These are phyloP conservation scores for Fraxinus excelsior DNA, from an alignment of 257 asterid genomes.

Conservation along the genomic window DNA sequence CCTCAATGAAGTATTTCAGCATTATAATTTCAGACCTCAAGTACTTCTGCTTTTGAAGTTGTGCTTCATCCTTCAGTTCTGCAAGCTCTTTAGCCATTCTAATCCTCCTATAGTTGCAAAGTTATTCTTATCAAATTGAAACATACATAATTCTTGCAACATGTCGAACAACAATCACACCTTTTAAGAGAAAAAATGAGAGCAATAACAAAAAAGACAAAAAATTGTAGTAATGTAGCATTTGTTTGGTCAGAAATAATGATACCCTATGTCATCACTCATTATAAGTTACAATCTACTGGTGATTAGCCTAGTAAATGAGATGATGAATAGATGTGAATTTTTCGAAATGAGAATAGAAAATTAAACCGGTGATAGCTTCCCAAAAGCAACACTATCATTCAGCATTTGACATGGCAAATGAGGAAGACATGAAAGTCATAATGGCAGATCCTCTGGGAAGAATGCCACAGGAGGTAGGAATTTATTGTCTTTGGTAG, in stretches of 20 bases:
- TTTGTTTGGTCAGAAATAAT: neutral
- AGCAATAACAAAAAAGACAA: neutral
- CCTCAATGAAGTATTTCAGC: slow-evolving; percentile 1
- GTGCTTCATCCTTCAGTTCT: slow-evolving; percentile 78
- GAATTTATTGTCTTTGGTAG: neutral
- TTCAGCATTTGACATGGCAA: neutral
- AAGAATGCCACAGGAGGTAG: neutral
- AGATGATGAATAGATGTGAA: neutral
- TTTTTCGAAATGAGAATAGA: neutral
- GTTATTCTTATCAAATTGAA: neutral
- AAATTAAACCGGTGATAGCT: neutral
- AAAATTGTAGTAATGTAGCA: neutral
- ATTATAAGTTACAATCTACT: too few species aligned
- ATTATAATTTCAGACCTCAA: slow-evolving; percentile 54
- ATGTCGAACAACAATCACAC: slow-evolving; percentile 11
- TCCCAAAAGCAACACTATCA: neutral
- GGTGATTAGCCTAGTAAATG: neutral
- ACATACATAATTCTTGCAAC: neutral
- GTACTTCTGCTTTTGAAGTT: slow-evolving; percentile 50
- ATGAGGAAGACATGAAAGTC: neutral
- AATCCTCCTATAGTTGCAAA: slow-evolving; percentile 59
- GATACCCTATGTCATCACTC: neutral
- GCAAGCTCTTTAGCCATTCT: slow-evolving; percentile 89
- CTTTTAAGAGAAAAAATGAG: neutral
- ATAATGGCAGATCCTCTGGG: neutral